Base-by-base conservation (phyloP, 2,329 filamentous ascomycete genomes). In the Arthrobotrys pseudoclavata region DNA sequence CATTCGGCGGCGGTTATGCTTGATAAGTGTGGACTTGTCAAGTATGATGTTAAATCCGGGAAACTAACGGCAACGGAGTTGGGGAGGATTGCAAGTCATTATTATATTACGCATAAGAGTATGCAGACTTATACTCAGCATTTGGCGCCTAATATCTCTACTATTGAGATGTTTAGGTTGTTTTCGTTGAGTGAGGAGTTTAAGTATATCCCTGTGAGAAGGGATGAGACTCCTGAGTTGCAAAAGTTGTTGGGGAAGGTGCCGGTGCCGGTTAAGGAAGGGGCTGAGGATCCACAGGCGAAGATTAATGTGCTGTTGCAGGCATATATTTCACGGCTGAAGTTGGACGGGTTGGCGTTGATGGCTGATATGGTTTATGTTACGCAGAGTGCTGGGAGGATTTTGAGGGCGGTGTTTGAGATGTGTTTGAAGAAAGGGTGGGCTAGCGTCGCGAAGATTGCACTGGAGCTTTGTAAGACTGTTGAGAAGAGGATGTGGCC, bases 401-500 rank as follows among this genome's bases (percentile, higher is more conserved):
- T 99, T 81, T 86, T 99, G 53, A 90, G 96, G 70, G 96, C 96
- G 0, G 91, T 99, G 61, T 99, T 98, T 80, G 96, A 99, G 85
- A 98, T 99, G 68, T 91, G 92, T n/a, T 85, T 99, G 80, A 97
- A 95, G 85, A 97, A 97, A 84, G 95, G 95, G 37, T 99, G 95
- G 95, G 90, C 96, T 0, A 91, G 90, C 15, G 96, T 98, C 2
- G 93, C 96, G 7, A 97, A 96, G 85, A 93, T 92, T 79, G 94
- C 96, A 0, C 86, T 99, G 48, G 93, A 97, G 81, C 88, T 99
- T 66, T 99, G 96, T 86, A 99, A 99, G 86, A 98, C 97, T 93
- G 96, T 95, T 0, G 96, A 99, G 86, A 97, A 97, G 87, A 89
- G 96, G 61, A 99, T 99, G 96, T 99, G 96, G 96, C 94, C 95